These are phyloP conservation scores for Parietaria judaica DNA, from an alignment of 306 rosid species.

Conservation along the genomic window DNA sequence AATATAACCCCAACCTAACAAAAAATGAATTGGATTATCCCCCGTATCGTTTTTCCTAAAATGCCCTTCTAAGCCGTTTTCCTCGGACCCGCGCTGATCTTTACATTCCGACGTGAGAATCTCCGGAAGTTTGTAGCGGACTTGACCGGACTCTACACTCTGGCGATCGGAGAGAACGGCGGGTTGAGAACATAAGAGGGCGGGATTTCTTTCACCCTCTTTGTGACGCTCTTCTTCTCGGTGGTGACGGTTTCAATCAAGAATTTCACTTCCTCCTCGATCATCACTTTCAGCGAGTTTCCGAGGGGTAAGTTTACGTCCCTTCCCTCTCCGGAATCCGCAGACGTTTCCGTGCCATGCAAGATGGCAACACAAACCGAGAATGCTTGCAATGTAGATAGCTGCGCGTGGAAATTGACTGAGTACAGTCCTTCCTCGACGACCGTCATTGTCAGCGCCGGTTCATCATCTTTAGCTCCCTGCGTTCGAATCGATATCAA, in stretches of 20 bases:
- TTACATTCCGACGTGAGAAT: slow-evolving; percentile 7
- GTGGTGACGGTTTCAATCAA: slow-evolving; percentile 45
- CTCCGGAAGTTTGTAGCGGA: slow-evolving; percentile 2
- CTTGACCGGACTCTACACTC: slow-evolving; percentile 31
- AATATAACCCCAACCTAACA: slow-evolving; percentile 8
- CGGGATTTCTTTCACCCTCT: slow-evolving; percentile 49
- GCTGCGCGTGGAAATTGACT: slow-evolving; percentile 80
- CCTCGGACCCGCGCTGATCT: slow-evolving; percentile 12
- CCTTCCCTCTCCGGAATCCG: slow-evolving; percentile 25
- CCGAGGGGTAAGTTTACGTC: slow-evolving; percentile 37
- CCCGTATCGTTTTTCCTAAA: no score
- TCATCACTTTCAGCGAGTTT: slow-evolving; percentile 62
- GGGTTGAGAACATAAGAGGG: slow-evolving; percentile 55
- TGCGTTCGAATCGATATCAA: slow-evolving; percentile 23
- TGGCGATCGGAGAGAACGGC: slow-evolving; percentile 76
- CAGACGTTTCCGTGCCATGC: slow-evolving; percentile 52
- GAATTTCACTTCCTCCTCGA: slow-evolving; percentile 56
- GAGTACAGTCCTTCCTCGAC: slow-evolving; percentile 71
- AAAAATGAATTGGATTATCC: slow-evolving; percentile 8
- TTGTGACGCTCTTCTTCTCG: slow-evolving; percentile 38
- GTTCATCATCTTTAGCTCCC: slow-evolving; percentile 71
- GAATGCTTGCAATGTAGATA: slow-evolving; percentile 86
- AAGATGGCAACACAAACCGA: slow-evolving; percentile 74
- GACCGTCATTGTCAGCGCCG: slow-evolving; percentile 57
- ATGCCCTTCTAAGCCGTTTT: background rate